phyloP scores from a whole-genome alignment of 2,329 filamentous ascomycete genomes.

The Alternaria sp. region DNA sequence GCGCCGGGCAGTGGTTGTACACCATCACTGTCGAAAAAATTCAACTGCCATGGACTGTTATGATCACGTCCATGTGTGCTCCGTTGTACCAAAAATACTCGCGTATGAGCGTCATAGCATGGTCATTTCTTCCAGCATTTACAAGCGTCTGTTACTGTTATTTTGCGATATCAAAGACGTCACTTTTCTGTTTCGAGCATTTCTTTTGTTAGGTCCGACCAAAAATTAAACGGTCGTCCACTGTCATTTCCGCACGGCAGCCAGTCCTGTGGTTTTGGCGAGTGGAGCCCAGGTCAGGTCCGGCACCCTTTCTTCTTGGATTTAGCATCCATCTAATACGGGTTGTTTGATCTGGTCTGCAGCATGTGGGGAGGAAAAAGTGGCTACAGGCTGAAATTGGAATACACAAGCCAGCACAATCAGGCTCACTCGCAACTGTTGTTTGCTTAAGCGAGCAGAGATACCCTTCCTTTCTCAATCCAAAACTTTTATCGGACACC shows the following conservation, averaged over 20 bases:
- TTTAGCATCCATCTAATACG: slow-evolving; percentile 47
- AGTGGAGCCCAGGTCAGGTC: slow-evolving; percentile 28
- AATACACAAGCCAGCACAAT: slow-evolving; percentile 39
- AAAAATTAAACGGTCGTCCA: slow-evolving; percentile 33
- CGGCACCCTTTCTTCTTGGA: slow-evolving; percentile 32
- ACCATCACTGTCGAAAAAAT: slow-evolving; percentile 27
- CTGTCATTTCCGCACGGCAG: slow-evolving; percentile 16
- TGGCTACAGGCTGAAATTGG: slow-evolving; percentile 49
- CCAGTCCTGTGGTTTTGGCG: slow-evolving; percentile 16
- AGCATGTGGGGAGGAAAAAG: slow-evolving; percentile 34
- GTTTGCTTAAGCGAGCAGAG: slow-evolving; percentile 48
- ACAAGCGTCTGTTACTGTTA: slow-evolving; percentile 47
- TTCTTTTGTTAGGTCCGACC: slow-evolving; percentile 46
- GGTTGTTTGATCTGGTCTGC: slow-evolving; percentile 31
- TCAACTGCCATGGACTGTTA: slow-evolving; percentile 22
- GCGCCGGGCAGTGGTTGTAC: slow-evolving; percentile 25
- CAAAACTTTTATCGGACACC: slow-evolving; percentile 15
- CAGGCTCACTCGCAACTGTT: slow-evolving; percentile 46
- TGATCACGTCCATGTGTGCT: slow-evolving; percentile 22
- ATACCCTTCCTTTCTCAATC: slow-evolving; percentile 48
- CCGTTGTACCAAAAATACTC: slow-evolving; percentile 50
- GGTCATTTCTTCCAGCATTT: slow-evolving; percentile 49
- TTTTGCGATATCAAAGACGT: slow-evolving; percentile 47
- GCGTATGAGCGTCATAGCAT: slow-evolving; percentile 54
- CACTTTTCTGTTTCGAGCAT: slow-evolving; percentile 42